A percentile compares a stretch with the other conserved stretches of the same genome.
Conservation (phyloP, 371 early-diverging fungal genomes). For the Apophysomyces ossiformis region DNA sequence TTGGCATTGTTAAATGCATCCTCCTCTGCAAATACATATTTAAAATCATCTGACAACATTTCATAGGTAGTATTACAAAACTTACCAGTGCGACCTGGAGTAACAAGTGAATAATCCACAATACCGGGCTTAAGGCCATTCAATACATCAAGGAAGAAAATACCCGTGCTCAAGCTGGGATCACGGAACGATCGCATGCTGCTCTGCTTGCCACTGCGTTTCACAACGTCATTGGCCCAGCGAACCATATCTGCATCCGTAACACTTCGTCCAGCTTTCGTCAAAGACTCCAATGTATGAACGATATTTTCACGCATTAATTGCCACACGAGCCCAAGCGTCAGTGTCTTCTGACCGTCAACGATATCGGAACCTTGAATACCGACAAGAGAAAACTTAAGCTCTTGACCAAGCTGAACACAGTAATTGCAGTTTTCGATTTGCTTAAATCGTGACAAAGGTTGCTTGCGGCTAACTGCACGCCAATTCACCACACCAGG, state of each 20-base stretch:
- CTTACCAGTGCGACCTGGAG: slow-evolving; percentile 60
- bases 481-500: slow-evolving; percentile 93
- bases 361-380: slow-evolving; percentile 95
- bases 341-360: slow-evolving; percentile 88
- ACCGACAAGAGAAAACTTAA: slow-evolving; percentile 90
- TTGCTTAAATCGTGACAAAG: slow-evolving; percentile 87
- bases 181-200: slow-evolving; percentile 88
- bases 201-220: slow-evolving; percentile 68
- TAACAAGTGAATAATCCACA: slow-evolving; percentile 88
- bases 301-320: slow-evolving; percentile 96
- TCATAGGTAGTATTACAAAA: slow-evolving; percentile 2
- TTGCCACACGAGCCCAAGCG: slow-evolving; percentile 93
- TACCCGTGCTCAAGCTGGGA: slow-evolving; percentile 71
- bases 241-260: slow-evolving; percentile 90
- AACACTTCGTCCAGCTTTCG: slow-evolving; percentile 78
- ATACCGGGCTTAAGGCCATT: slow-evolving; percentile 90
- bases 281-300: slow-evolving; percentile 86
- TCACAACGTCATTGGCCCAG: slow-evolving; percentile 91
- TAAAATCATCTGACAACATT: background rate
- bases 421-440: slow-evolving; percentile 96
- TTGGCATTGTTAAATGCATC: slow-evolving; percentile 90
- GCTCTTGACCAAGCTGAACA: slow-evolving; percentile 83
- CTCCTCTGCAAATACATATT: slow-evolving; percentile 60
- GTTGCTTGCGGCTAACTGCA: slow-evolving; percentile 76
- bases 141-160: slow-evolving; percentile 90